Base-by-base conservation (phyloP, 1,139 yeast species). In the Yamadazyma atmosphaerica region DNA sequence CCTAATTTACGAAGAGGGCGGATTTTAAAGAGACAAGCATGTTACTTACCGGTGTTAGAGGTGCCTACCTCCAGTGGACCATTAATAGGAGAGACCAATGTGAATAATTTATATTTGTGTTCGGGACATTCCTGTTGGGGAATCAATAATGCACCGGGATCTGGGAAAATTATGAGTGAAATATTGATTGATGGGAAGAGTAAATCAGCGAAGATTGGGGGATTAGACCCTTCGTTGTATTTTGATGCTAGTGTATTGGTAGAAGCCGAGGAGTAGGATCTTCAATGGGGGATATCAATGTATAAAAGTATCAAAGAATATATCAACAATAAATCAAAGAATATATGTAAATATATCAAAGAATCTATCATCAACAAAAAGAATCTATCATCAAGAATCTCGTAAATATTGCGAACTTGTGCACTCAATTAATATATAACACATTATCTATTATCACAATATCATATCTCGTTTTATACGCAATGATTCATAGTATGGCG, bases 61-160 rank as follows among this genome's bases (percentile, higher is more conserved):
- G 90, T 88, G 4, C 95, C 97, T 2, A 83, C 94, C 3, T 81
- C 89, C 36, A 81, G 94, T 4, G 98, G 98, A 3, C 98, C 98
- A 0, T 72, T 92, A 41, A 83, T 92, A 47, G 98, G 98, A 34
- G 90, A 86, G 54, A 90, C 98, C 0, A 88, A 89, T 54, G 92
- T 88, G 14, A 79, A 77, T 19, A 83, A 83, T 46, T 66, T 92
- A 45, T 86, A 68, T 52, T 64, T 92, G 43, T 96, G 97, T 3
- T 79, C 94, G 14, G 98, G 98, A 1, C 98, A 92, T 61, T 84
- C 95, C 15, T 92, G 98, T 64, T 92, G 98, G 98, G 98, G 98
- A 17, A 92, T 92, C 46, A 92, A 92, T 63, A 90, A 92, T 61
- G 97, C 97, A 0, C 98, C 98, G 1, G 98, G 87, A 3, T 89